Conservation (phyloP, 805 yeast species). For the Candida boidinii region DNA sequence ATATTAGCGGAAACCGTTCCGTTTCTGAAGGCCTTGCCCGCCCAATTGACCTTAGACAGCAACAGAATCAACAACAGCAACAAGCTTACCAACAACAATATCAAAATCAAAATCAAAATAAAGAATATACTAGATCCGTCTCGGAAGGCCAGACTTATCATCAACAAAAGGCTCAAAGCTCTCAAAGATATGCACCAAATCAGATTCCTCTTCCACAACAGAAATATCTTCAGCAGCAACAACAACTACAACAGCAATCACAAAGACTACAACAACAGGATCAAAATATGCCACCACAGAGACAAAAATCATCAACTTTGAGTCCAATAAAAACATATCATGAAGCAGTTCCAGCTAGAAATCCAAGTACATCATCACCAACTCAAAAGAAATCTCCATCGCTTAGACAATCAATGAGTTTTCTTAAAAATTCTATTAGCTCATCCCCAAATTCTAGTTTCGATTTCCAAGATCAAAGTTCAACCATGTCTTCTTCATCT, state of each 20-base stretch:
- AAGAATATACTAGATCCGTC: constrained; percentile 2
- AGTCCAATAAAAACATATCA: constrained; percentile 14
- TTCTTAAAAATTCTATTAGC: constrained; percentile 21
- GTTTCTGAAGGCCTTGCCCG: too few relatives aligned
- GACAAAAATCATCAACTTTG: constrained; percentile 13
- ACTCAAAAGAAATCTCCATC: constrained; percentile 18
- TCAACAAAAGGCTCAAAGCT: too few relatives aligned
- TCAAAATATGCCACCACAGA: not conserved
- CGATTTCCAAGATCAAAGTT: too few relatives aligned
- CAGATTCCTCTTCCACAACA: not conserved
- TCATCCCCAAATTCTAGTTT: constrained; percentile 6
- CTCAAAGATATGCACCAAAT: not conserved
- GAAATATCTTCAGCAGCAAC: constrained; percentile 1
- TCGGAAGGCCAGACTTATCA: constrained; percentile 1
- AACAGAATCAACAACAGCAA: not conserved
- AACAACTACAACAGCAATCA: not conserved
- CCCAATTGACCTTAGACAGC: not conserved
- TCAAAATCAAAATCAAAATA: constrained; percentile 6
- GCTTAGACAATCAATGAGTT: constrained; percentile 28
- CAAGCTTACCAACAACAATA: not conserved
- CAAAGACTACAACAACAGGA: not conserved
- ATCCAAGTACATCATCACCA: constrained; percentile 4
- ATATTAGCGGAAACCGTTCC: not conserved
- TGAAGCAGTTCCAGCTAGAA: constrained; percentile 17
- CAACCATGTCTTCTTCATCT: not conserved